Base-by-base conservation (phyloP, 495 filamentous ascomycete genomes). In the Penicillium coffeae region DNA sequence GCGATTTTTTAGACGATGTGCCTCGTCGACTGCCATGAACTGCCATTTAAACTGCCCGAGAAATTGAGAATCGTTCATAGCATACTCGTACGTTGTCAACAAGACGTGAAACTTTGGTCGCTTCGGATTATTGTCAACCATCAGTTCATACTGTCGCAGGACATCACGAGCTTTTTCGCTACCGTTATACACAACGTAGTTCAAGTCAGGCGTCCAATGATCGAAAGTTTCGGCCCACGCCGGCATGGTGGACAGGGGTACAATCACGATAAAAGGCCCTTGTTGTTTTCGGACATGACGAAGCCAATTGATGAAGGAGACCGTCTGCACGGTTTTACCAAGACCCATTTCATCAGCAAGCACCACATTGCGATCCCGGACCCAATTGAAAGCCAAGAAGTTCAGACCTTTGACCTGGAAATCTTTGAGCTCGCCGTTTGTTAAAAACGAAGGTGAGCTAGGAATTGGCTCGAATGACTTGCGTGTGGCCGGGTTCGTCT, bases 141-240 rank as follows among this genome's bases (percentile, higher is more conserved):
- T 82, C 19, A 97, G 73, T 62, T 99, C 93, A 52, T 95, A 83
- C 7, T 96, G 86, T 33, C 83, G 80, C 27, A 99, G 89, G 54
- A 87, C 90, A 42, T 73, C 78, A 18, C 93, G 87, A 6, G 94
- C 82, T 20, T 80, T 78, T 60, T 90, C 84, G 37, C 86, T 91
- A 40, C 94, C 93, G 42, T 87, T 91, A 67, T 98, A 98, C 37
- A 96, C 87, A 44, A 99, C 88, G 67, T 96, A 97, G 64, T 99
- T 97, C 48, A 97, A 59, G 58, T 97, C 93, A 0, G 93, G 93
- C 4, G 93, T 85, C 93, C 93, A 99, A 50, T 88, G 72, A 62
- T 96, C 93, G 66, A 99, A 94, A 0, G 93, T 99, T 54, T 97
- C 94, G 8, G 88, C 90, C 93, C 93, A 99, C 9, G 93, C 88